Evolutionary conservation across 139 green algal genomes (phyloP), one percentile per base, ranked within the genome.

Genomic region (Tetradesmus lagerheimii): DNA sequence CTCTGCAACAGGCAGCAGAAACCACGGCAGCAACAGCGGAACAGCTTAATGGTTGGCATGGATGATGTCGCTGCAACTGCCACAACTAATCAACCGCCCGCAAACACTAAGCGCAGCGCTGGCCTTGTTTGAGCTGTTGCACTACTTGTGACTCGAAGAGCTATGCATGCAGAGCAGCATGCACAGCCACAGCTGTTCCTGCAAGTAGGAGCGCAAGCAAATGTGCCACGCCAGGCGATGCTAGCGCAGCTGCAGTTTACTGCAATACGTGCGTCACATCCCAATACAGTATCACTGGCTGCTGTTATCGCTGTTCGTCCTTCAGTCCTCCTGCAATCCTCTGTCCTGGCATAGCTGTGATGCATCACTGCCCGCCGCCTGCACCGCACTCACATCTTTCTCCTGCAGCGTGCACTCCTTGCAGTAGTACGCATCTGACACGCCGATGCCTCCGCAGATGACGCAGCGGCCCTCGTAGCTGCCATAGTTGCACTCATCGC

Each of bases 401-500:
- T 99, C 98, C 83, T 97, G 95, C 71, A 98, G 91, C 29, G 97
- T 99, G 95, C 98, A 99, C 93, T 99, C 98, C 93, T 99, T 99
- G 96, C 98, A 99, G 92, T 99, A 99, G 94, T 99, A 99, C 1
- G 98, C 98, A 90, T 99, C 98, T 29, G 96, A 97, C 0, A 99
- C 96, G 43, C 98, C 98, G 25, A 96, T 93, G 43, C 97, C 97
- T 62, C 98, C 97, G 89, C 97, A 99, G 64, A 99, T 99, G 31
- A 99, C 97, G 90, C 98, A 99, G n/a, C 98, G 94, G 27, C 98
- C 98, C 87, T 97, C 95, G 77, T 98, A 98, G 20, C 92, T 96
- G 20, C 98, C 98, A 83, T 99, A 99, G 94, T 99, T 99, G 94
- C 98, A 99, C 93, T 99, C 98, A 81, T 99, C 98, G 88, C 98